Conservation (phyloP, 805 yeast species). For the Kurtzmaniella fragi region DNA sequence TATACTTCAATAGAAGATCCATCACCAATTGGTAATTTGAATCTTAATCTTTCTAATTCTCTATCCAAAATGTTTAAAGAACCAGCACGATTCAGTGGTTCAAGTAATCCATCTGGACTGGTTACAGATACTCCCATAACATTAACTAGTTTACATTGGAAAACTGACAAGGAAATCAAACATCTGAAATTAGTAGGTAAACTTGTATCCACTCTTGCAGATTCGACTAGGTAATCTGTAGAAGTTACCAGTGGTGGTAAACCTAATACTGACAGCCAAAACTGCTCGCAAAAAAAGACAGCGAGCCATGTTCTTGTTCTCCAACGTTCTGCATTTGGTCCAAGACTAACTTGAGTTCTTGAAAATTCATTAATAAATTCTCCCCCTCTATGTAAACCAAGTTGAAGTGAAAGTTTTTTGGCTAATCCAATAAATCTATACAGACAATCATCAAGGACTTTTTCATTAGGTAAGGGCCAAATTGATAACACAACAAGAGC, state of each 20-base stretch:
- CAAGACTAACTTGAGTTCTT: slow-evolving; percentile 77
- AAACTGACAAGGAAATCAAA: slow-evolving; percentile 66
- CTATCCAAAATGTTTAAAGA: slow-evolving; percentile 72
- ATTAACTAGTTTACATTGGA: slow-evolving; percentile 77
- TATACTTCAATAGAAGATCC: slow-evolving; percentile 71
- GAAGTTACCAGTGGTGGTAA: slow-evolving; percentile 82
- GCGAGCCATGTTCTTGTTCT: slow-evolving; percentile 91
- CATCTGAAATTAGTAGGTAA: slow-evolving; percentile 71
- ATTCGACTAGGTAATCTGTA: slow-evolving; percentile 72
- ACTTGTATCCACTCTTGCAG: slow-evolving; percentile 60
- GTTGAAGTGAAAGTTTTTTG: slow-evolving; percentile 73
- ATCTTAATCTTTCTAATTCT: slow-evolving; percentile 69
- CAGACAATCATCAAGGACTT: slow-evolving; percentile 87
- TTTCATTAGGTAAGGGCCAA: slow-evolving; percentile 93
- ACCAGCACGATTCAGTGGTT: slow-evolving; percentile 76
- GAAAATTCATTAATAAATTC: slow-evolving; percentile 87
- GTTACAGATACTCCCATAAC: slow-evolving; percentile 85
- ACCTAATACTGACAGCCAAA: slow-evolving; percentile 85
- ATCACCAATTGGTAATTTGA: slow-evolving; percentile 57
- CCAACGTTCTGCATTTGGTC: slow-evolving; percentile 90
- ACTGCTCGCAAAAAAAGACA: slow-evolving; percentile 81
- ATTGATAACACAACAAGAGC: slow-evolving; percentile 77
- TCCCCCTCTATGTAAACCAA: slow-evolving; percentile 84
- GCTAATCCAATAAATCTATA: slow-evolving; percentile 87
- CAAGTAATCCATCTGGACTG: slow-evolving; percentile 84